Base-by-base conservation (phyloP, 202 grass and related monocot species). In the Setaria viridis region DNA sequence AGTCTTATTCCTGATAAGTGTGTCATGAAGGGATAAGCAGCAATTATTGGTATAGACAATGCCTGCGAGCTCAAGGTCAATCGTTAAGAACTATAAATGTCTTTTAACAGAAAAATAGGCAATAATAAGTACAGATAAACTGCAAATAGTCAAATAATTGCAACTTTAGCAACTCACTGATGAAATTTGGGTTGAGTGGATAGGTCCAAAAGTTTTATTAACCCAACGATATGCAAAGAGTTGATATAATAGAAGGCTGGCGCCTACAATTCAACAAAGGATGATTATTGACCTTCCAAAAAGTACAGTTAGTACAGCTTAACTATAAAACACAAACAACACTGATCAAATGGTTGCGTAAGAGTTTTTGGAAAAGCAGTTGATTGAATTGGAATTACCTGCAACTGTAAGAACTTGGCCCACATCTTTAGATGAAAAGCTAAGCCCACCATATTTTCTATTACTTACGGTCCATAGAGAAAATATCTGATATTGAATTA, bases 1-100 rank as follows among this genome's bases (percentile, higher is more conserved):
- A 95, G 93, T 74, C 58, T 73, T 84, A 83, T 3, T 88, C 91
- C 93, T 74, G 90, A 92, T 65, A 99, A 77, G 46, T 88, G 87
- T 84, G 96, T 92, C 90, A 95, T 88, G 78, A 88, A 98, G 35
- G 95, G 93, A 89, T 92, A 98, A 51, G 86, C 79, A 48, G 78
- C 90, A 66, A 99, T 89, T 84, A 95, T 88, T 63, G 93, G 91
- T 47, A 99, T 87, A 46, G 86, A 79, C 53, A 95, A 80, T 74
- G 86, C 86, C 93, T 95, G 88, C 78, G 84, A 82, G 30, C 20
- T 53, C 34, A 63, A 57, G 47, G 72, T 82, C 62, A 86, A 62
- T 17, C 60, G 11, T 39, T 20, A 76, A 78, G 1, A 67, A 80
- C 25, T 25, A 37, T 10, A 55, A 57, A 68, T 9, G 5, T 19